These are phyloP conservation scores for Dittrichia graveolens DNA, from an alignment of 129 eudicot species.

Conservation along the genomic window DNA sequence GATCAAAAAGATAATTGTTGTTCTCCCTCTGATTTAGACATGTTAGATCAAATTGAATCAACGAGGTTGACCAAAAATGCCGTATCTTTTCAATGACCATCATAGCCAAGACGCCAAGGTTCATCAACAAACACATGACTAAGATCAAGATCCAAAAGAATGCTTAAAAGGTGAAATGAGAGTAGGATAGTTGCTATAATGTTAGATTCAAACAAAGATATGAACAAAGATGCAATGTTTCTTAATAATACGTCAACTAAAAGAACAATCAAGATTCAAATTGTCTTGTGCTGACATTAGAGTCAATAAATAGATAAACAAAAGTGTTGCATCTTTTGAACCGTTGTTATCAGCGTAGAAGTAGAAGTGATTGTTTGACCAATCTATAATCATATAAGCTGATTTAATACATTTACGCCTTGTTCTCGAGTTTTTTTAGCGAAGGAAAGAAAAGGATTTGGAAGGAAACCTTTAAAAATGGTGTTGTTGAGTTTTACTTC, in stretches of 20 bases:
- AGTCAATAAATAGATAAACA: not conserved
- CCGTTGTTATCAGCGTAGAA: not conserved
- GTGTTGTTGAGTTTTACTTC: too few relatives aligned
- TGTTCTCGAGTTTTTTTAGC: too few relatives aligned
- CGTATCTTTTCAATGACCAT: not conserved
- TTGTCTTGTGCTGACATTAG: not conserved
- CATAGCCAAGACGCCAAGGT: slow-evolving; percentile 11
- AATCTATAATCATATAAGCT: too few relatives aligned
- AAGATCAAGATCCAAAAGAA: slow-evolving; percentile 5
- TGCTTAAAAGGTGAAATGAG: slow-evolving; percentile 12
- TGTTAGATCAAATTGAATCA: slow-evolving; percentile 3
- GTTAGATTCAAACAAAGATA: not conserved
- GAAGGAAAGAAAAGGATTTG: too few relatives aligned
- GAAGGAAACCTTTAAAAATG: too few relatives aligned
- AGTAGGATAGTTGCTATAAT: not conserved
- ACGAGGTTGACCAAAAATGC: not conserved
- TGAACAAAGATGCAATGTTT: slow-evolving; percentile 5
- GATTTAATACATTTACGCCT: too few relatives aligned
- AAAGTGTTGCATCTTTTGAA: not conserved
- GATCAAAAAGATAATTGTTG: not conserved
- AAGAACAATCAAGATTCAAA: not conserved
- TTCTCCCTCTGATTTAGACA: not conserved
- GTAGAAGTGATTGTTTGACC: too few relatives aligned
- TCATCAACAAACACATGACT: slow-evolving; percentile 3
- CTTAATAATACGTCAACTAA: not conserved